Evolutionary conservation across 176 grass and related monocot genomes (phyloP).

Genomic region (Musa itinerans): DNA sequence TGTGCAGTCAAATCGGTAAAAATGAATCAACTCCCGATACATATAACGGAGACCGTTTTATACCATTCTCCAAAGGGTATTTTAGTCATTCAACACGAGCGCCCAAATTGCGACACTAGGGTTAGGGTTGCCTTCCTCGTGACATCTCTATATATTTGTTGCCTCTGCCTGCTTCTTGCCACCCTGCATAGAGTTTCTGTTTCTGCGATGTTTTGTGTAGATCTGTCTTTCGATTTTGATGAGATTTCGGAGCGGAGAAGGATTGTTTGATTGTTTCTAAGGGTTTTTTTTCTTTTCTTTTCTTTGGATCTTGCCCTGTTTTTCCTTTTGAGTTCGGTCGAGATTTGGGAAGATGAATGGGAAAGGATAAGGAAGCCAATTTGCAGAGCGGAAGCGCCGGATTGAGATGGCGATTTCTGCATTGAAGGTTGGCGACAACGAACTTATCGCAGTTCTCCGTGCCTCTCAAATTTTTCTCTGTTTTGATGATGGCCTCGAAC

Average conservation of each 20-base stretch:
- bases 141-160: background rate
- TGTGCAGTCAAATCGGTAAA: too few relatives aligned
- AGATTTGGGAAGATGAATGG: background rate
- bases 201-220: too few relatives aligned
- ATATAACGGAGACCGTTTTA: too few relatives aligned
- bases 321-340: background rate
- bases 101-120: background rate
- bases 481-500: slow-evolving; percentile 28
- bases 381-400: slow-evolving; percentile 13
- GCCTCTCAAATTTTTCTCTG: background rate
- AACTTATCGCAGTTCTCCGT: slow-evolving; percentile 21
- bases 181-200: too few relatives aligned
- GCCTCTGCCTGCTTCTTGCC: too few relatives aligned
- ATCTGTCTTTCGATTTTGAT: too few relatives aligned
- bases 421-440: slow-evolving; percentile 25
- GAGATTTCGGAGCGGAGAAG: too few relatives aligned
- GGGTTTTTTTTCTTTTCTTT: background rate
- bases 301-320: background rate
- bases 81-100: too few relatives aligned
- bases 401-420: slow-evolving; percentile 13
- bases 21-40: too few relatives aligned
- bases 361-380: background rate
- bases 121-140: background rate
- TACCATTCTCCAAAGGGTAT: too few relatives aligned
- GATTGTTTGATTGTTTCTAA: too few relatives aligned